Conservation (phyloP, 495 filamentous ascomycete genomes). For the Poronia punctata region DNA sequence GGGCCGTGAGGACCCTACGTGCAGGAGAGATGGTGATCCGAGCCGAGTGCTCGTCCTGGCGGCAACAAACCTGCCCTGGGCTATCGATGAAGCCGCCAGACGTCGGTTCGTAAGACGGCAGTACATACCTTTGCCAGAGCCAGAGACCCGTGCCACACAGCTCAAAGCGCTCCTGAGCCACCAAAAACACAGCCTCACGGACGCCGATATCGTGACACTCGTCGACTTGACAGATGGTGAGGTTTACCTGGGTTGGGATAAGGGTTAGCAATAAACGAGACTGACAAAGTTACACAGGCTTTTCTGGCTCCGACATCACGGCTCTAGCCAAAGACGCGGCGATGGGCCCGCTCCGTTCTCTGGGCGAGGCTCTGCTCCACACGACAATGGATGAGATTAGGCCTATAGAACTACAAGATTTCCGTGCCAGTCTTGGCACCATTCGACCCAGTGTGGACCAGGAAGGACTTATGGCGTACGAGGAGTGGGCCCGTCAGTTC, state of each 20-base stretch:
- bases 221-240: slow-evolving; percentile 84
- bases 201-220: slow-evolving; percentile 65
- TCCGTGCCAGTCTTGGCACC: slow-evolving; percentile 72
- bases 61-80: slow-evolving; percentile 96
- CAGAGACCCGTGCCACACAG: slow-evolving; percentile 69
- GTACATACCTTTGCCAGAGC: slow-evolving; percentile 92
- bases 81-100: slow-evolving; percentile 92
- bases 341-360: slow-evolving; percentile 89
- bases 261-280: not conserved
- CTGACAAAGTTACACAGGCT: slow-evolving; percentile 51
- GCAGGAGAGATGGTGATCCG: slow-evolving; percentile 62
- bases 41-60: slow-evolving; percentile 88
- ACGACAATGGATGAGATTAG: slow-evolving; percentile 93
- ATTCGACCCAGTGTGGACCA: slow-evolving; percentile 89
- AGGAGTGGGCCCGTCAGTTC: slow-evolving; percentile 91
- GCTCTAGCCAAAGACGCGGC: slow-evolving; percentile 96
- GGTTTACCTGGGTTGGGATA: slow-evolving; percentile 11
- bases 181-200: slow-evolving; percentile 76
- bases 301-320: slow-evolving; percentile 95
- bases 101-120: slow-evolving; percentile 88
- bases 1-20: slow-evolving; percentile 55
- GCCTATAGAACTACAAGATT: slow-evolving; percentile 76
- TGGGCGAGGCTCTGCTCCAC: slow-evolving; percentile 83
- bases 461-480: slow-evolving; percentile 75
- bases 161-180: slow-evolving; percentile 70